Evolutionary conservation across 768 basidiomycete genomes (phyloP), one percentile per base, ranked within the genome.

Genomic region (Udeniomyces megalosporus): DNA sequence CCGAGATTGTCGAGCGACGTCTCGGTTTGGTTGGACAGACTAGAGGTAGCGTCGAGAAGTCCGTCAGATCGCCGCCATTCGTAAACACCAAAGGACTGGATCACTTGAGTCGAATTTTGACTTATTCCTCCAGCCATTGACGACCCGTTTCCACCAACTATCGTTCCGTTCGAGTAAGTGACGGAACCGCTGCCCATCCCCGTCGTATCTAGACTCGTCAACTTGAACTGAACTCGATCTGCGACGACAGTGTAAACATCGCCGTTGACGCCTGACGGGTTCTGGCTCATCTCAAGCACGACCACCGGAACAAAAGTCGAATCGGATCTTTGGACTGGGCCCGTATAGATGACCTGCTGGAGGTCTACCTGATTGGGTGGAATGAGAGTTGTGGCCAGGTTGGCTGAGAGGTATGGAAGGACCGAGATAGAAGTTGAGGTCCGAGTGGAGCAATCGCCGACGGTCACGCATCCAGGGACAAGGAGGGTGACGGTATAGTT

Each of bases 221-320:
- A 79, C 38, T 84, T 74, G 58, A 96, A 73, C 71, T 91, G 81
- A n/a, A 97, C 79, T 32, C 82, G 78, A 69, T 90, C 88, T 4
- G 93, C 93, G 11, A 97, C 84, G 34, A 96, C 74, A 57, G 84
- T 80, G 71, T 82, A 93, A 64, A 81, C 73, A n/a, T 83, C 84
- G 49, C 79, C 77, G 68, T 80, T 76, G 6, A 82, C 85, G 12
- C 85, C 88, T 1, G 69, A 71, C 1, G 91, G 86, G 7, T 17
- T 76, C 73, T 58, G 2, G 84, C 55, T 82, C 52, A 96, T 77
- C 5, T 80, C 78, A 80, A 96, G 83, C 5, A 79, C 79, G 66
- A 97, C 78, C 0, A 84, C 86, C 24, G 82, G 80, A 32, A 80
- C 81, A 71, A 90, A 93, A 51, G 80, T 70, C 6, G 81, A 77